phyloP scores from a whole-genome alignment of 169 alveolate genomes.

The Theileria equi region DNA sequence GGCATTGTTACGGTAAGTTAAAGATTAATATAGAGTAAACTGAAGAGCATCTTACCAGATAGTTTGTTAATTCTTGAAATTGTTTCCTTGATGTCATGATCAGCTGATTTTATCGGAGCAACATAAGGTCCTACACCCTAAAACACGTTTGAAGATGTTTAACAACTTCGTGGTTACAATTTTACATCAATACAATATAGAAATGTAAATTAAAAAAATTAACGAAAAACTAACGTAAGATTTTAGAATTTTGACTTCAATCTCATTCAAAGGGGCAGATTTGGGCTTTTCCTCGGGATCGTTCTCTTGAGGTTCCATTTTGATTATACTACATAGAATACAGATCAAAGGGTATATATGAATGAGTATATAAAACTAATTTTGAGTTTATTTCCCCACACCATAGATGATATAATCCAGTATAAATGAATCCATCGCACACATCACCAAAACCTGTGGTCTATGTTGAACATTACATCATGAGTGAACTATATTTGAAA shows the following conservation, averaged over 20 bases:
- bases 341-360: background rate
- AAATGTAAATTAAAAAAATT: background rate
- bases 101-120: constrained; percentile 68
- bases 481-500: too few relatives aligned
- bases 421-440: too few relatives aligned
- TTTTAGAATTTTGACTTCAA: constrained; percentile 57
- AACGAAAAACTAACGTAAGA: constrained; percentile 38
- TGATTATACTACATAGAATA: constrained; percentile 6
- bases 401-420: too few relatives aligned
- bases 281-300: constrained; percentile 45
- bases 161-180: background rate
- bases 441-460: too few relatives aligned
- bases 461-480: too few relatives aligned
- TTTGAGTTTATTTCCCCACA: constrained; percentile 13
- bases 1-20: background rate
- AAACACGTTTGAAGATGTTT: background rate
- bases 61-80: constrained; percentile 70
- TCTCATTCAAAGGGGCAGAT: constrained; percentile 52
- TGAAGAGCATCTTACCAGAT: constrained; percentile 48
- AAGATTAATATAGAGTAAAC: background rate
- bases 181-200: background rate
- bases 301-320: constrained; percentile 32
- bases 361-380: background rate
- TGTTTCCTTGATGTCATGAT: constrained; percentile 68
- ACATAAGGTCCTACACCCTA: constrained; percentile 80